Evolutionary conservation across 1,139 yeast species (phyloP), one percentile per base, ranked within the genome.

Genomic region (Pichia sp.): DNA sequence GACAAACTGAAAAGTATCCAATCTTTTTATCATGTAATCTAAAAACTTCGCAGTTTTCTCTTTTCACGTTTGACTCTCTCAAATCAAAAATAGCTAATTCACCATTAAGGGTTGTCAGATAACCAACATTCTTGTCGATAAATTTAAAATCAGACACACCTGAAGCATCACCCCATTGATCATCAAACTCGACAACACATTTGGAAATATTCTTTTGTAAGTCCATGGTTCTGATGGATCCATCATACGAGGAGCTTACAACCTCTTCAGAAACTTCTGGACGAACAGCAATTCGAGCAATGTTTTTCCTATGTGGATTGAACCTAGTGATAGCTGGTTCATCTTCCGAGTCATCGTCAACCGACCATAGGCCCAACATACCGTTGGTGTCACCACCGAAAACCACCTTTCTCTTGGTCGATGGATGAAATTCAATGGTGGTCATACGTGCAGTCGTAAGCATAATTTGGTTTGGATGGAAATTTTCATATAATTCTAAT

Each of bases 351-450:
- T 72, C 75, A 44, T 77, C 82, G 32, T 67, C 71, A 1, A 87
- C 85, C 43, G 92, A 84, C 97, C 97, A 93, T n/a, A 92, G 76
- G 0, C 97, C 97, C 51, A 90, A 71, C 60, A 84, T 80, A 6
- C 98, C 98, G 16, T 75, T 73, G 23, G 90, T 88, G 70, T 93
- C 98, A 50, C 97, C 98, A 0, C 92, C 97, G 46, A 88, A 68
- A 2, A 90, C 76, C 4, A 93, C 67, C 59, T 87, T 76, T 61
- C 84, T 82, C 0, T 76, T 77, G 1, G 69, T 70, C 0, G 87
- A 71, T 0, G 97, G 97, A 68, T 92, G 97, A 67, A 89, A 85
- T 47, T 77, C 75, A 54, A 90, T 77, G 2, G 89, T 75, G 0
- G 92, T 82, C 66, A 92, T 84, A 57, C 99, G 75, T 54, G 85